Evolutionary conservation across 2,329 filamentous ascomycete genomes (phyloP).

Genomic region (Scleromitrula shiraiana): DNA sequence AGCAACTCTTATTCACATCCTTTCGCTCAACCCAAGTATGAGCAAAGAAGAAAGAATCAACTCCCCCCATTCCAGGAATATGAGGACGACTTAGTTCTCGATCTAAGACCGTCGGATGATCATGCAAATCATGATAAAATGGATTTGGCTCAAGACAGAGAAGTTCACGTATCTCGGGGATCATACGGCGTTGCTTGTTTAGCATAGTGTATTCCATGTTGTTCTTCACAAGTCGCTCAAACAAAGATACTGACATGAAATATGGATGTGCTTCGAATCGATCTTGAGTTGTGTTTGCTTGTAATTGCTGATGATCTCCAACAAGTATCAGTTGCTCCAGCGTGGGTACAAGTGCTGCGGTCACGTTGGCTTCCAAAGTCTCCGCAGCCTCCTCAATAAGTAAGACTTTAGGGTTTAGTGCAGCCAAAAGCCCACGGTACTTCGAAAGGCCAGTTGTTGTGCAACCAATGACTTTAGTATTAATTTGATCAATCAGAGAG

Average conservation of each 20-base stretch:
- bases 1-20: slow-evolving; percentile 56
- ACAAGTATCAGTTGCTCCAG: slow-evolving; percentile 59
- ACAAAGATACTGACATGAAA: slow-evolving; percentile 56
- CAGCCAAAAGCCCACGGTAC: slow-evolving; percentile 54
- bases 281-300: slow-evolving; percentile 49
- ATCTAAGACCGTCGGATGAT: slow-evolving; percentile 49
- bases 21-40: slow-evolving; percentile 58
- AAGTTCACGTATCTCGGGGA: slow-evolving; percentile 56
- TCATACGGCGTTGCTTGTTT: slow-evolving; percentile 57
- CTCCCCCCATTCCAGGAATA: slow-evolving; percentile 54
- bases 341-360: slow-evolving; percentile 51
- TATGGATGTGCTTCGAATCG: slow-evolving; percentile 49
- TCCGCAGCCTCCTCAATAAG: slow-evolving; percentile 67
- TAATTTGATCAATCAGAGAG: slow-evolving; percentile 53
- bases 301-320: slow-evolving; percentile 62
- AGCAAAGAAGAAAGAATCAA: slow-evolving; percentile 53
- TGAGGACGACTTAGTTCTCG: slow-evolving; percentile 41
- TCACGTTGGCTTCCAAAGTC: slow-evolving; percentile 44
- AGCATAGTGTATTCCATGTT: slow-evolving; percentile 45
- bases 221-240: slow-evolving; percentile 59
- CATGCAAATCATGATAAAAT: slow-evolving; percentile 51
- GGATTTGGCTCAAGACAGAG: slow-evolving; percentile 37
- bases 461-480: slow-evolving; percentile 31
- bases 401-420: slow-evolving; percentile 51
- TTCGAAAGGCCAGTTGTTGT: slow-evolving; percentile 65